Conservation (phyloP, 1,284 basidiomycete species). For the Pulveroboletus sp. region DNA sequence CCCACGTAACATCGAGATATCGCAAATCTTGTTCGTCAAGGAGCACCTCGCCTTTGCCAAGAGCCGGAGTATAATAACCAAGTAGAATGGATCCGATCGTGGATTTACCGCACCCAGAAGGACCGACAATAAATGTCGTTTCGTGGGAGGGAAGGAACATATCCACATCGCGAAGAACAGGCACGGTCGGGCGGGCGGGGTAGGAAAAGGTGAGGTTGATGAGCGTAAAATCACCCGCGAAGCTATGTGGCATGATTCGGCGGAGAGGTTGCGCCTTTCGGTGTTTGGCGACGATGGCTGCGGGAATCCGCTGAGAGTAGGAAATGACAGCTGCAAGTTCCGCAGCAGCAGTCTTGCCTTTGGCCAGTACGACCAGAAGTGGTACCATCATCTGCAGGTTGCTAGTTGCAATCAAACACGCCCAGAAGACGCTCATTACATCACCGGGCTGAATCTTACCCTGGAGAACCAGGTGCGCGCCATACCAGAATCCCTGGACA, state of each 20-base stretch:
- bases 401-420: conserved; percentile 85
- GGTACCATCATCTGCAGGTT: conserved; percentile 88
- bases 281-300: conserved; percentile 12
- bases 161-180: conserved; percentile 51
- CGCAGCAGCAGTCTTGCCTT: conserved; percentile 63
- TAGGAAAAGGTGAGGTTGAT: conserved; percentile 81
- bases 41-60: conserved; percentile 57
- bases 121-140: conserved; percentile 80
- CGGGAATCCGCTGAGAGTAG: conserved; percentile 24
- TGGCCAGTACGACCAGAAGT: conserved; percentile 74
- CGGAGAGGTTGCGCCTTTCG: conserved; percentile 43
- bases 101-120: conserved; percentile 80
- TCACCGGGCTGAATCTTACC: conserved; percentile 70
- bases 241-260: conserved; percentile 59
- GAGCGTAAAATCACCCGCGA: conserved; percentile 78
- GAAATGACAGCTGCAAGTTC: conserved; percentile 30
- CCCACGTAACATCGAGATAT: conserved; percentile 78
- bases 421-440: conserved; percentile 97
- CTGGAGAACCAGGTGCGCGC: conserved; percentile 79
- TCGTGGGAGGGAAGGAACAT: conserved; percentile 72
- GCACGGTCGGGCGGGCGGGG: conserved; percentile 62
- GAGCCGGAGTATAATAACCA: conserved; percentile 70
- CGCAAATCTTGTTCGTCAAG: conserved; percentile 83
- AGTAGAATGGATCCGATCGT: conserved; percentile 79
- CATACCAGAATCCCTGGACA: conserved; percentile 97